phyloP scores from a whole-genome alignment of 2,329 filamentous ascomycete species.

The Penicillium sp. region DNA sequence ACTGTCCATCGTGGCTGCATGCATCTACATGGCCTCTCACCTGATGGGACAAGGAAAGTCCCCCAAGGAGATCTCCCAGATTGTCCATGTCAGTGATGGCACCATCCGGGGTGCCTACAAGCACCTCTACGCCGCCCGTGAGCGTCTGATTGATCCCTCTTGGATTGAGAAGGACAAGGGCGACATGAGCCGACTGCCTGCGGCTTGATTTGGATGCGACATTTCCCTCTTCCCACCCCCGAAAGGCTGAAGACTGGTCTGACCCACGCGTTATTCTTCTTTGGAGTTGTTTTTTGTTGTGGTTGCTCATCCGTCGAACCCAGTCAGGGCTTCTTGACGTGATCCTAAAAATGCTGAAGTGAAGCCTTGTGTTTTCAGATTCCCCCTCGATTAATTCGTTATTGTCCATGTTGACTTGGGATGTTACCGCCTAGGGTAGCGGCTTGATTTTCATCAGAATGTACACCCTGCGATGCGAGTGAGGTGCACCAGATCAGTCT shows the following conservation, averaged over 20 bases:
- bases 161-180: conserved; percentile 69
- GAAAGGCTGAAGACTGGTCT: background rate
- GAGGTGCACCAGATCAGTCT: no score
- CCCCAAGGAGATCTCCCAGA: conserved; percentile 78
- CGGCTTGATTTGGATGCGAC: conserved; percentile 26
- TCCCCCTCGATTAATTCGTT: no score
- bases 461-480: no score
- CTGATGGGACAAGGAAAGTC: conserved; percentile 72
- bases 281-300: background rate
- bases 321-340: no score
- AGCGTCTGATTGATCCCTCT: conserved; percentile 66
- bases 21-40: conserved; percentile 92
- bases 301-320: no score
- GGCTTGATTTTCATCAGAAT: no score
- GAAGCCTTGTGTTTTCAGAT: background rate
- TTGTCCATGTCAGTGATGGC: conserved; percentile 88
- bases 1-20: conserved; percentile 86
- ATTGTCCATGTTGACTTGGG: no score
- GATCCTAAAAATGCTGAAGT: background rate
- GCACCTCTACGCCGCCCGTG: conserved; percentile 68
- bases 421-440: background rate
- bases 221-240: background rate
- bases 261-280: background rate
- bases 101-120: conserved; percentile 97
- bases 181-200: conserved; percentile 64